Conservation (phyloP, 176 grass and related monocot species). For the Phoenix dactylifera region DNA sequence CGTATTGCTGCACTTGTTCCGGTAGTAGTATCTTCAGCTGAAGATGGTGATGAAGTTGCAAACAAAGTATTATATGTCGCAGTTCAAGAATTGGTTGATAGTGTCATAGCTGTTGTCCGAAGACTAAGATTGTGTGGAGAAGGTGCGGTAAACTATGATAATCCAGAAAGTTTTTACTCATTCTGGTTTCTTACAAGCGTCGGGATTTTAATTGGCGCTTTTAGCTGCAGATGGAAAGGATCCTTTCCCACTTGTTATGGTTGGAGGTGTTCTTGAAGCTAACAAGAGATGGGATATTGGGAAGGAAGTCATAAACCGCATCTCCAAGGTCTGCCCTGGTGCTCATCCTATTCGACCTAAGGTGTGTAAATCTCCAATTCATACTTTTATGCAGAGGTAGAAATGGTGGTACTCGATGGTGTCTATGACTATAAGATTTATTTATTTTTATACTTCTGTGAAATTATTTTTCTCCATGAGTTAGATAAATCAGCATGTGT, state of each 20-base stretch:
- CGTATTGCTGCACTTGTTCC: constrained; percentile 97
- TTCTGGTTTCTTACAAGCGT: too few relatives aligned
- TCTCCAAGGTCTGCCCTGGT: constrained; percentile 71
- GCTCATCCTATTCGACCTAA: constrained; percentile 61
- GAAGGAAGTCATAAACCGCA: constrained; percentile 64
- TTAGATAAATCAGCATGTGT: too few relatives aligned
- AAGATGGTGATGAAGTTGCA: constrained; percentile 92
- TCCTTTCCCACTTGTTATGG: constrained; percentile 84
- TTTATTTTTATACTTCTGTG: too few relatives aligned
- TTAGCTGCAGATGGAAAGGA: constrained; percentile 73
- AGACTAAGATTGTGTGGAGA: constrained; percentile 82
- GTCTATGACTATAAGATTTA: too few relatives aligned
- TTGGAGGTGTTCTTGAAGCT: constrained; percentile 89
- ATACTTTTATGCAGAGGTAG: too few relatives aligned
- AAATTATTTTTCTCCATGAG: too few relatives aligned
- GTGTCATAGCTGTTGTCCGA: constrained; percentile 78
- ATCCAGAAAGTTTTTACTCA: too few relatives aligned
- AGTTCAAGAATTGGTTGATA: constrained; percentile 80
- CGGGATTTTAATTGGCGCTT: background rate
- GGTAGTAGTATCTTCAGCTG: constrained; percentile 81
- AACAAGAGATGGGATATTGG: constrained; percentile 91
- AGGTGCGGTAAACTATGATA: constrained; percentile 29
- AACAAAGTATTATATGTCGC: constrained; percentile 83
- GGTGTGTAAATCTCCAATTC: constrained; percentile 19
- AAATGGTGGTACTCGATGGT: too few relatives aligned